Evolutionary conservation across 1,284 basidiomycete species (phyloP).

Genomic region (Apiotrichum domesticum): DNA sequence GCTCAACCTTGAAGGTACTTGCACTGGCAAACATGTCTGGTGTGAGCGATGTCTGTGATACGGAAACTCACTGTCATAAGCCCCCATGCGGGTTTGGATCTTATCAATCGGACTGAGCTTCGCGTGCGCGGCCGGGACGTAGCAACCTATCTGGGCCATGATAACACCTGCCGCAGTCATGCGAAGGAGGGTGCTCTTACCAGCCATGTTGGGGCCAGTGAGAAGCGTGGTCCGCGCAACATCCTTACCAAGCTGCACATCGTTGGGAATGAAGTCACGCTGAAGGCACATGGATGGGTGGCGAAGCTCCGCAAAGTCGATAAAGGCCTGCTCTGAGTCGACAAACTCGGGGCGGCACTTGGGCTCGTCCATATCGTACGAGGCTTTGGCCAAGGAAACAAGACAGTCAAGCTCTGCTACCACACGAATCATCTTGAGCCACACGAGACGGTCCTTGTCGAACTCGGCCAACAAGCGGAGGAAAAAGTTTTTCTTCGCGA

Average conservation of each 20-base stretch:
- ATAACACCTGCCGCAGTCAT: conserved; percentile 97
- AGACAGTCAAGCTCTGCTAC: conserved; percentile 89
- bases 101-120: conserved; percentile 82
- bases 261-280: conserved; percentile 86
- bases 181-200: conserved; percentile 77
- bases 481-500: conserved; percentile 74
- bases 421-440: conserved; percentile 66
- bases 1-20: conserved; percentile 92
- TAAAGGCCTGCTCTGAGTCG: conserved; percentile 66
- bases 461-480: conserved; percentile 75
- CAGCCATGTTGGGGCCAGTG: conserved; percentile 80
- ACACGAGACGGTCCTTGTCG: conserved; percentile 70
- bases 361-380: conserved; percentile 82
- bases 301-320: conserved; percentile 73
- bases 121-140: conserved; percentile 80
- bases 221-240: conserved; percentile 75
- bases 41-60: neutral
- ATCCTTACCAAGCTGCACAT: conserved; percentile 68
- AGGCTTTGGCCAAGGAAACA: conserved; percentile 85
- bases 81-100: conserved; percentile 97
- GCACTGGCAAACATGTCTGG: conserved; percentile 83
- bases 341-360: conserved; percentile 84
- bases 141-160: conserved; percentile 97
- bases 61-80: conserved; percentile 65
- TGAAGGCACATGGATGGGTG: conserved; percentile 76